Conservation (phyloP, 495 filamentous ascomycete genomes). For the Cenococcum geophilum region DNA sequence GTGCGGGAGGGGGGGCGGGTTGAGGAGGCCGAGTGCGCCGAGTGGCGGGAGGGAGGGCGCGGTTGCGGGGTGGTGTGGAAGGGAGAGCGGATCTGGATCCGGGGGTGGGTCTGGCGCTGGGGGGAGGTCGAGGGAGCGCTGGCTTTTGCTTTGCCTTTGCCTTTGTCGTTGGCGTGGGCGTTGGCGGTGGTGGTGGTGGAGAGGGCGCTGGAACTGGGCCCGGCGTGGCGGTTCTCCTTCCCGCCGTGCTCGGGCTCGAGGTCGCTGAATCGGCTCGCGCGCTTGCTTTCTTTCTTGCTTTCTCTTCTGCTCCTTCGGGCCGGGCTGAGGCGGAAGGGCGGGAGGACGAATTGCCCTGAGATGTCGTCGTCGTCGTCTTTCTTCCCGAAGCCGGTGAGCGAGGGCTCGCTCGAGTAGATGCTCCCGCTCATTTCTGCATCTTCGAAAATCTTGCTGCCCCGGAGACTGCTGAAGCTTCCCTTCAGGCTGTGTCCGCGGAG, state of each 20-base stretch:
- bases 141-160: constrained; percentile 5
- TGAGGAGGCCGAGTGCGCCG: constrained; percentile 9
- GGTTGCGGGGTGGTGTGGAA: background rate
- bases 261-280: constrained; percentile 3
- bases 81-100: constrained; percentile 12
- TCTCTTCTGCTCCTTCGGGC: constrained; percentile 10
- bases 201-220: constrained; percentile 6
- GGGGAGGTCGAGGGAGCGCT: constrained; percentile 2
- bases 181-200: background rate
- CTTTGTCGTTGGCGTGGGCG: background rate
- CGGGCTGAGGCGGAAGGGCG: constrained; percentile 9
- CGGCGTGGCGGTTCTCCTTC: constrained; percentile 24
- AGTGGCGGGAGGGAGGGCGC: constrained; percentile 2
- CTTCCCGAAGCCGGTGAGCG: constrained; percentile 10
- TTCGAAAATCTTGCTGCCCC: constrained; percentile 17
- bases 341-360: constrained; percentile 11
- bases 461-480: constrained; percentile 13
- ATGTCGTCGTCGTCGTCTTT: constrained; percentile 10
- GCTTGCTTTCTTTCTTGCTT: constrained; percentile 6
- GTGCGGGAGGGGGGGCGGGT: constrained; percentile 15
- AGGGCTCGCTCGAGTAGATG: constrained; percentile 17
- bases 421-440: constrained; percentile 23
- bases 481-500: constrained; percentile 11
- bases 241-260: constrained; percentile 17
- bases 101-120: constrained; percentile 13